These are phyloP conservation scores for Monosporascus ibericus DNA, from an alignment of 2,329 filamentous ascomycete genomes.

Conservation along the genomic window DNA sequence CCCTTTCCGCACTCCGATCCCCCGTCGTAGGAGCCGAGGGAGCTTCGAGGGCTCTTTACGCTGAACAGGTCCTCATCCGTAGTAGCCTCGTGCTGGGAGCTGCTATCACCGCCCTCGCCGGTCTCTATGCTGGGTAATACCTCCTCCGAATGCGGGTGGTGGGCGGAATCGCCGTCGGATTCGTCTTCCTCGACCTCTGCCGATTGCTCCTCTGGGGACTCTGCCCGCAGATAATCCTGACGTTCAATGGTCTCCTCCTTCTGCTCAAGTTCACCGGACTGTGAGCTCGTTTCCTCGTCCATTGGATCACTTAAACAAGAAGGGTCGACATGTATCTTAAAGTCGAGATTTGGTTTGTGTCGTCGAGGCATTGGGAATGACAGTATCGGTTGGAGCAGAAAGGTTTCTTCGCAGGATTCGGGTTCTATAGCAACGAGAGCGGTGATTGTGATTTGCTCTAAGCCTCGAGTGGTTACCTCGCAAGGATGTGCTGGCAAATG, in stretches of 20 bases:
- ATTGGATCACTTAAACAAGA: constrained; percentile 37
- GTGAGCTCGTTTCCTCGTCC: constrained; percentile 27
- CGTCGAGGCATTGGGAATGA: constrained; percentile 17
- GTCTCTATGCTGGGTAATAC: constrained; percentile 17
- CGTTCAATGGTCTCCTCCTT: not conserved
- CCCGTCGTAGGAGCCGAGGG: constrained; percentile 43
- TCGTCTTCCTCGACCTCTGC: not conserved
- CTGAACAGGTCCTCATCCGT: constrained; percentile 53
- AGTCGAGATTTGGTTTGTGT: constrained; percentile 31
- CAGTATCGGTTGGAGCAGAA: not conserved
- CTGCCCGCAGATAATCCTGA: not conserved
- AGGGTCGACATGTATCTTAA: constrained; percentile 42
- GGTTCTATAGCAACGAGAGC: not conserved
- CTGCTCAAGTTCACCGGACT: constrained; percentile 4
- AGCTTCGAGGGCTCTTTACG: constrained; percentile 51
- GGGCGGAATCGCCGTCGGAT: not conserved
- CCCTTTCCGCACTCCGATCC: constrained; percentile 25
- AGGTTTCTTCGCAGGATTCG: not conserved
- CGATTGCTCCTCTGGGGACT: not conserved
- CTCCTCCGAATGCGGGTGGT: not conserved
- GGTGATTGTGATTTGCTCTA: not conserved
- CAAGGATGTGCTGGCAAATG: not conserved
- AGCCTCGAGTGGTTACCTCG: not conserved
- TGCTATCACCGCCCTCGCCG: constrained; percentile 32
- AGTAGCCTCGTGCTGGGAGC: constrained; percentile 42